Evolutionary conservation across 1,284 basidiomycete species (phyloP), one percentile per base, ranked within the genome.

Genomic region (Tilletiopsis washingtonensis): DNA sequence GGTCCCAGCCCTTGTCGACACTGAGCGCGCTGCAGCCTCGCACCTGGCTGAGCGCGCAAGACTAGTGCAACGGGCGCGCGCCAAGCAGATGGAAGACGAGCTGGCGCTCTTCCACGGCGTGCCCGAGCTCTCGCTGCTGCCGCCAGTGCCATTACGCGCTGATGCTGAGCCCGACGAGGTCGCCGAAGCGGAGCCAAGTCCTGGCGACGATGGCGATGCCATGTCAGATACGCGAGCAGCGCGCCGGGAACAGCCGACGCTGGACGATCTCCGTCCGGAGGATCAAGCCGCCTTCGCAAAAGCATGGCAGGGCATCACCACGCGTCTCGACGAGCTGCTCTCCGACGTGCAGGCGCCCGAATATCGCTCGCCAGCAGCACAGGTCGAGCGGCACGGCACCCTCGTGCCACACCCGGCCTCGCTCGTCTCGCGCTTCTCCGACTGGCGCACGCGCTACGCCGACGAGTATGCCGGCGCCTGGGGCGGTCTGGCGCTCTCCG

Each of bases 401-500:
- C n/a, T 14, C 7, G 47, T 15, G 11, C 37, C 56, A 12, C 62
- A 67, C 26, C 61, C 64, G 3, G 46, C 50, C 1, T 58, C 59
- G 25, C 40, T 72, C 6, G 61, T 63, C 23, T 39, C 55, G 11
- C 60, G 69, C 2, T 71, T 72, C 40, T 24, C 43, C 9, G 53
- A 55, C 2, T 70, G 63, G 61, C 61, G 68, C 1, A 37, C 40
- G 3, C 47, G 38, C 14, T 71, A 63, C 26, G 51, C 57, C 2
- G 52, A 57, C 11, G 66, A 70, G 40, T 71, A 70, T 47, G 44
- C 54, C 3, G 49, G 61, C 37, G 54, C 64, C 1, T 71, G 68
- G 68, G 69, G 68, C 24, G 64, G 68, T 2, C 53, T 71, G 3
- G 66, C 66, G 0, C 49, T 71, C 2, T 59, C 62, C 0, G 58